Conservation (phyloP, 2,329 filamentous ascomycete species). For the Colletotrichum noveboracense region DNA sequence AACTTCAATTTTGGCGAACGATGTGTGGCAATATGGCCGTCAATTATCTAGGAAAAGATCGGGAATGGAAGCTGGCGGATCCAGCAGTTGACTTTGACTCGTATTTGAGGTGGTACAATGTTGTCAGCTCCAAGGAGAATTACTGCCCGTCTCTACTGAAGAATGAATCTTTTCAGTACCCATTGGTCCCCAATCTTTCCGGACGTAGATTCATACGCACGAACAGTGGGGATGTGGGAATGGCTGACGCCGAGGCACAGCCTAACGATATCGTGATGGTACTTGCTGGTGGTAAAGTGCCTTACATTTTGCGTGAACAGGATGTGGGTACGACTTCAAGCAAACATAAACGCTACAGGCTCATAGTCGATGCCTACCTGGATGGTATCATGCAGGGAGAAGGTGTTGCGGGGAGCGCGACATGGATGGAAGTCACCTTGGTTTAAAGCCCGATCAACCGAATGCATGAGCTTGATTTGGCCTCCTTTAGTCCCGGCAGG, state of each 20-base stretch:
- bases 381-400: neutral
- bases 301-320: neutral
- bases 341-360: neutral
- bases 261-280: neutral
- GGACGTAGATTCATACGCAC: neutral
- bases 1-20: neutral
- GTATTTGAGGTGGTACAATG: neutral
- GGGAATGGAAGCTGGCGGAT: neutral
- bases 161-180: neutral
- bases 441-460: no score
- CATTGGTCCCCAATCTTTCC: neutral
- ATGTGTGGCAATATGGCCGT: neutral
- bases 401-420: accelerated
- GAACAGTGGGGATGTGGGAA: neutral
- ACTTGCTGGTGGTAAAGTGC: neutral
- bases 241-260: neutral
- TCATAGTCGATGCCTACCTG: accelerated
- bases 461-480: no score
- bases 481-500: no score
- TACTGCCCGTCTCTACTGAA: neutral
- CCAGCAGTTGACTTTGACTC: neutral
- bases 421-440: neutral
- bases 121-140: neutral
- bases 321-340: no score
- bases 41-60: neutral